Base-by-base conservation (phyloP, 2,329 filamentous ascomycete genomes). In the Fonsecaea multimorphosa region DNA sequence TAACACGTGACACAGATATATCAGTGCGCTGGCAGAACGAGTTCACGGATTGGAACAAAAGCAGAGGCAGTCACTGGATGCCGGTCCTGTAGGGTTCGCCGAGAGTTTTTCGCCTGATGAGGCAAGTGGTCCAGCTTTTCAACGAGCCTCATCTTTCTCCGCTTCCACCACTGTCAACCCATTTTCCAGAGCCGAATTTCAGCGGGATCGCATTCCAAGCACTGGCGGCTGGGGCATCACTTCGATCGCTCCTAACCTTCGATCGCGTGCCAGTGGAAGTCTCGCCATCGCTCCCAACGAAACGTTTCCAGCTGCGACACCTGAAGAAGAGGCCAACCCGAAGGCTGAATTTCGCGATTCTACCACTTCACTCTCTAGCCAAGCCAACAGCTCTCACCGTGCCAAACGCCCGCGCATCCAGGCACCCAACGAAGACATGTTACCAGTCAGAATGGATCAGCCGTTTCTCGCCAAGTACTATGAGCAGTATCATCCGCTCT, bases 11-110 rank as follows among this genome's bases (percentile, higher is more conserved):
- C 31, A 58, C 73, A 91, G 89, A 16, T 96, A 96, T 73, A 97
- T 97, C 76, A 96, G 96, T 76, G 92, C 96, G 76, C 85, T 97
- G 24, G 92, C 92, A 27, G 92, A 96, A 74, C 85, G 93, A 29
- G 87, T 97, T 65, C 88, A 93, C 72, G 89, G 86, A 51, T 89
- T 97, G 53, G 93, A 96, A 75, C 90, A 89, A 70, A 91, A 92
- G 74, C 87, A 95, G 64, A 85, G 72, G 27, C 65, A 68, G 22
- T 73, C 72, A 4, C 49, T 72, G 19, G 72, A 73, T 44, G 65
- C 63, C 6, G 65, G 52, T 31, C 58, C 58, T 32, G 54, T 34
- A 19, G 51, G 52, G n/a, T 69, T 65, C 52, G 59, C 56, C 34
- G 70, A 87, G 60, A 80, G 85, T 68, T 80, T 83, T 11, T 82